Evolutionary conservation across 2,329 filamentous ascomycete genomes (phyloP).

Genomic region (Cordyceps cicadae): DNA sequence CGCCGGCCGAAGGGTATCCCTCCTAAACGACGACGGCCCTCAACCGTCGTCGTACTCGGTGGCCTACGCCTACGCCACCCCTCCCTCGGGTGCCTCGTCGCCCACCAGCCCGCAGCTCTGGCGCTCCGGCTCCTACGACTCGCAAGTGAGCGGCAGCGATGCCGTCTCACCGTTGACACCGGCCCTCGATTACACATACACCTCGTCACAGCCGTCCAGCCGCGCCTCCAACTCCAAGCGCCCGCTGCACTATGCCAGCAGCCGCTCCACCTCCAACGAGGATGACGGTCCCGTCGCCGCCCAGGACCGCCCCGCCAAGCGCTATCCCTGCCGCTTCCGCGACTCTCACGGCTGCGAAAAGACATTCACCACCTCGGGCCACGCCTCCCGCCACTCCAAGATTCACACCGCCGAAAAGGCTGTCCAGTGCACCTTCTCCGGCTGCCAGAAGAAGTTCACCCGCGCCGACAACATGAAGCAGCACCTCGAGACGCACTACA

Average conservation of each 20-base stretch:
- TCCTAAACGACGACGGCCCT: slow-evolving; percentile 48
- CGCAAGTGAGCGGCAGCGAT: slow-evolving; percentile 41
- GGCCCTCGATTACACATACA: slow-evolving; percentile 34
- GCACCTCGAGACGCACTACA: slow-evolving; percentile 69
- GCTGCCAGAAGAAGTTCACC: slow-evolving; percentile 73
- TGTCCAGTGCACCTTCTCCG: slow-evolving; percentile 57
- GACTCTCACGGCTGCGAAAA: slow-evolving; percentile 66
- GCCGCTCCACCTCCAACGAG: slow-evolving; percentile 42
- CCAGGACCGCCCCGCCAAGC: slow-evolving; percentile 48
- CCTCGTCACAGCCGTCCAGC: slow-evolving; percentile 24
- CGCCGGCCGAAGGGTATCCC: slow-evolving; percentile 48
- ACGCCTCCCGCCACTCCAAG: slow-evolving; percentile 77
- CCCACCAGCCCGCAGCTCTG: slow-evolving; percentile 49
- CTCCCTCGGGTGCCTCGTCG: slow-evolving; percentile 35
- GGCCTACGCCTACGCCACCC: slow-evolving; percentile 26
- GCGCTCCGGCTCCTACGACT: slow-evolving; percentile 55
- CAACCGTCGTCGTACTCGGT: slow-evolving; percentile 27
- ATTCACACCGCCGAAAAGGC: slow-evolving; percentile 78
- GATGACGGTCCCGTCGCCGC: slow-evolving; percentile 37
- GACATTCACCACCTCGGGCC: slow-evolving; percentile 76
- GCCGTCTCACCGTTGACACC: slow-evolving; percentile 49
- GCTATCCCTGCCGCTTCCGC: slow-evolving; percentile 66
- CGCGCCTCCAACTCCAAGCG: slow-evolving; percentile 30
- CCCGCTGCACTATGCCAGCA: slow-evolving; percentile 34
- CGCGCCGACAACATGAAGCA: slow-evolving; percentile 85